Evolutionary conservation across 768 basidiomycete genomes (phyloP).

Genomic region (Russula sp.): DNA sequence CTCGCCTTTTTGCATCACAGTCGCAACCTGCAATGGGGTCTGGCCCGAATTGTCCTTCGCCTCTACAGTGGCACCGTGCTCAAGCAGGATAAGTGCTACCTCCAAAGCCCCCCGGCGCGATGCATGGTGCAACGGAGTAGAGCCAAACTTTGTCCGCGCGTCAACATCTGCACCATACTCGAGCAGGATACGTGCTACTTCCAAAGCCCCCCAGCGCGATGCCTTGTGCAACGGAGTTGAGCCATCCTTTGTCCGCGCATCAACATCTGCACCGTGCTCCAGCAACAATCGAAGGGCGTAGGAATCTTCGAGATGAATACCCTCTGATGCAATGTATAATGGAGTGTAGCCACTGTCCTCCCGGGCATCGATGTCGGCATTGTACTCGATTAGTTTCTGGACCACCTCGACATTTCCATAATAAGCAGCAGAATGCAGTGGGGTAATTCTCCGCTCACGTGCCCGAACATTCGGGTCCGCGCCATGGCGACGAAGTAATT

Average conservation of each 20-base stretch:
- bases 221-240: neutral
- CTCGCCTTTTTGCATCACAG: neutral
- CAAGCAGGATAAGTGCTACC: neutral
- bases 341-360: neutral
- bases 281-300: neutral
- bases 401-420: neutral
- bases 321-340: neutral
- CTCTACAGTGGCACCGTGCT: neutral
- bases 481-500: neutral
- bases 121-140: no score
- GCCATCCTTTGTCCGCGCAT: neutral
- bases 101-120: no score
- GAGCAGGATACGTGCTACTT: neutral
- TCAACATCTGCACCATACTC: neutral
- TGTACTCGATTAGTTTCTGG: neutral
- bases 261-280: neutral
- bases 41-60: neutral
- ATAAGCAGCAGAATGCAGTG: neutral
- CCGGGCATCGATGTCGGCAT: neutral
- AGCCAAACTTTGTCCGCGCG: neutral
- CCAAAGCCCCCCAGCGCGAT: neutral
- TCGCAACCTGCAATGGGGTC: neutral
- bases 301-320: neutral
- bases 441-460: neutral
- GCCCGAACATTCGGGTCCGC: neutral